These are phyloP conservation scores for Dichotomocladium elegans DNA, from an alignment of 371 early-diverging fungal genomes.

Conservation along the genomic window DNA sequence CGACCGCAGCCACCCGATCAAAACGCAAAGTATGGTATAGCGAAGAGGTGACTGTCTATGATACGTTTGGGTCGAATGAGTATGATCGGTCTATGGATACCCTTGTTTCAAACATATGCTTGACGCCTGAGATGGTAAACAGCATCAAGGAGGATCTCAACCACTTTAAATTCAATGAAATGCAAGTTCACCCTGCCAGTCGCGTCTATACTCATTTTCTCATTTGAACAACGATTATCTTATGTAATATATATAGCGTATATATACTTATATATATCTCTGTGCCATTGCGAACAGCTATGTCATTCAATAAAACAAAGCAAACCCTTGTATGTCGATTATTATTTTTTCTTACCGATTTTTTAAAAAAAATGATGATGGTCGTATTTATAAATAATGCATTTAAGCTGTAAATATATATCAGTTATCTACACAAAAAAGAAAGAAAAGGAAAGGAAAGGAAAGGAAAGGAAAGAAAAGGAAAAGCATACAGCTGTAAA, in stretches of 20 bases:
- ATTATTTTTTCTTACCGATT: no score
- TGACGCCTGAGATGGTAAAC: slow-evolving; percentile 56
- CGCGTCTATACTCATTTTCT: slow-evolving; percentile 67
- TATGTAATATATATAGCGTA: neutral
- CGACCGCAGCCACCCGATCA: neutral
- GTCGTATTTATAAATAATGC: no score
- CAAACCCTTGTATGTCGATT: no score
- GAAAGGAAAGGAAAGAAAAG: no score
- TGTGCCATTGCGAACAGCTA: no score
- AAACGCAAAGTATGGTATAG: neutral
- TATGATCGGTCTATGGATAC: slow-evolving; percentile 28
- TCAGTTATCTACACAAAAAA: no score
- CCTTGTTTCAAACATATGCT: slow-evolving; percentile 43
- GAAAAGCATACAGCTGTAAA: no score
- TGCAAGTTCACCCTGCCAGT: slow-evolving; percentile 68
- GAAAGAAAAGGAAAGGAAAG: no score
- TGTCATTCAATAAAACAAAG: no score
- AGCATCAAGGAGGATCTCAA: slow-evolving; percentile 72
- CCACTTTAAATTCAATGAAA: slow-evolving; percentile 66
- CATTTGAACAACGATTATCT: slow-evolving; percentile 20
- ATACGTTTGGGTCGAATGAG: neutral
- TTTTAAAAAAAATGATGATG: no score
- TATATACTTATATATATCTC: no score
- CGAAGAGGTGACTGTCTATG: slow-evolving; percentile 3
- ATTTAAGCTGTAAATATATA: no score